phyloP scores from a whole-genome alignment of 805 yeast species.

The Yamadazyma kitorensis region DNA sequence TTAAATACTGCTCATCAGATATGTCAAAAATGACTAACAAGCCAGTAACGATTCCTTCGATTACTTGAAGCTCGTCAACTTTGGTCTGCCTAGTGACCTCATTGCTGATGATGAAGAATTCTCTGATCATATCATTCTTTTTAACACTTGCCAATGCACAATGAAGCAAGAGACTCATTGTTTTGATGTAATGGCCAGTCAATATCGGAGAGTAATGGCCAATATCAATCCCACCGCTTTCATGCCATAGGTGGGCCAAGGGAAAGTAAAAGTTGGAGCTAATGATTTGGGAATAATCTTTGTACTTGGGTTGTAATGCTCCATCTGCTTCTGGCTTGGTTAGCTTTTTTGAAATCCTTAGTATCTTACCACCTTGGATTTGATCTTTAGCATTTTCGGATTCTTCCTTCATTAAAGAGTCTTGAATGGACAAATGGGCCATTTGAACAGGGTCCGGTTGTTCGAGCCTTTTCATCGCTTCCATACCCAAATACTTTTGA shows the following conservation, averaged over 20 bases:
- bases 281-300: slow-evolving; percentile 43
- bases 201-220: slow-evolving; percentile 56
- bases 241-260: slow-evolving; percentile 50
- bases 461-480: slow-evolving; percentile 1
- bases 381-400: slow-evolving; percentile 30
- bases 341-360: slow-evolving; percentile 40
- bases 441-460: slow-evolving; percentile 3
- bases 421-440: slow-evolving; percentile 23
- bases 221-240: slow-evolving; percentile 43
- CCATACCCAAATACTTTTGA: slow-evolving; percentile 28
- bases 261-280: slow-evolving; percentile 52
- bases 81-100: slow-evolving; percentile 18
- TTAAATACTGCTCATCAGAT: slow-evolving; percentile 24
- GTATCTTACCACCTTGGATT: slow-evolving; percentile 38
- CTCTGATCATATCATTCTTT: slow-evolving; percentile 56
- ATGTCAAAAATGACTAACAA: slow-evolving; percentile 33
- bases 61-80: slow-evolving; percentile 29
- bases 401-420: slow-evolving; percentile 29
- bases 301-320: slow-evolving; percentile 16
- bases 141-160: slow-evolving; percentile 54
- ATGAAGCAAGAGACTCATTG: slow-evolving; percentile 54
- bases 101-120: slow-evolving; percentile 39
- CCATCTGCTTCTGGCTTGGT: slow-evolving; percentile 11
- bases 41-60: slow-evolving; percentile 40
- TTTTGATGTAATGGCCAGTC: slow-evolving; percentile 56